Percentiles rank a stretch among this genome's conserved stretches.
These are phyloP conservation scores for Eimeria praecox DNA, from an alignment of 169 alveolate species.

Conservation along the genomic window DNA sequence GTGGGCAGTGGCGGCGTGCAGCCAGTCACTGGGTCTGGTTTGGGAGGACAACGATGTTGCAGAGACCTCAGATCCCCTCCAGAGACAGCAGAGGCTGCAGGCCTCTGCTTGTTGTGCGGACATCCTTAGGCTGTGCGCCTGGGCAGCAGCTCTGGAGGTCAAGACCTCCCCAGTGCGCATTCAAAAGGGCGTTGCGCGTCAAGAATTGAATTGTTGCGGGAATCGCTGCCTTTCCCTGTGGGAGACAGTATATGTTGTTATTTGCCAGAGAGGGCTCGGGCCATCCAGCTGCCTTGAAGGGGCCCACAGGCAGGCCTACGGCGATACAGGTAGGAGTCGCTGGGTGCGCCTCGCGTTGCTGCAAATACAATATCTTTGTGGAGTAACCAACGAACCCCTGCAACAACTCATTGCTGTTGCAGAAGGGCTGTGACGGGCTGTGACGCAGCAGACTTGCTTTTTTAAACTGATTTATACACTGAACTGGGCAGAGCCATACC, in stretches of 20 bases:
- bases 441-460: conserved; percentile 23
- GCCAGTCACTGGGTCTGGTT: conserved; percentile 38
- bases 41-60: not conserved
- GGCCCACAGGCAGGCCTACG: not conserved
- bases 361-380: conserved; percentile 30
- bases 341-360: conserved; percentile 65
- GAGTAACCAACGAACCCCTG: conserved; percentile 10
- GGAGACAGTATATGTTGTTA: not conserved
- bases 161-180: not conserved
- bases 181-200: not conserved
- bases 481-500: not conserved
- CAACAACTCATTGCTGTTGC: conserved; percentile 70
- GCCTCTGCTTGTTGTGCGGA: conserved; percentile 40
- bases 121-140: conserved; percentile 53
- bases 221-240: not conserved
- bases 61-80: not conserved
- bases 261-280: conserved; percentile 40
- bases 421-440: conserved; percentile 48
- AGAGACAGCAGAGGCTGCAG: conserved; percentile 36
- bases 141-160: conserved; percentile 56
- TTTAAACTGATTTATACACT: not conserved
- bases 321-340: conserved; percentile 10
- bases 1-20: conserved; percentile 67
- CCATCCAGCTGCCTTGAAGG: not conserved
- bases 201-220: not conserved